Evolutionary conservation across 495 filamentous ascomycete genomes (phyloP).

Genomic region (Lasiosphaeria miniovina): DNA sequence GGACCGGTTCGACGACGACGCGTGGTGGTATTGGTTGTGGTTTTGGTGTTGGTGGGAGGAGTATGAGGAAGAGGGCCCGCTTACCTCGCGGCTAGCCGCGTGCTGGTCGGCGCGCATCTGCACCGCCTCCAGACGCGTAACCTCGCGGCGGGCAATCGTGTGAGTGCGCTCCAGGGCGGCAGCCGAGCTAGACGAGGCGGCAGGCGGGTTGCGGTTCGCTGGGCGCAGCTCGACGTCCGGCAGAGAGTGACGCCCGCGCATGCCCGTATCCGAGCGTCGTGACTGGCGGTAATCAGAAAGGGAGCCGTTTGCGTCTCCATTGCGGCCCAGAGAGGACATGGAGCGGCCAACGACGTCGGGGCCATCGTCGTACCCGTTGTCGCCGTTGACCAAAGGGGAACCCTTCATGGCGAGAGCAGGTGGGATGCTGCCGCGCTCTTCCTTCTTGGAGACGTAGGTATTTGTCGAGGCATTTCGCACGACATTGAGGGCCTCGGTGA

Average conservation of each 20-base stretch:
- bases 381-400: conserved; percentile 13
- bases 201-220: conserved; percentile 26
- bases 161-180: conserved; percentile 39
- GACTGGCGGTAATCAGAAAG: conserved; percentile 29
- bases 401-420: conserved; percentile 22
- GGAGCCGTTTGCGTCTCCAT: neutral
- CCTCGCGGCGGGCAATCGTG: conserved; percentile 38
- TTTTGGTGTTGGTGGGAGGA: neutral
- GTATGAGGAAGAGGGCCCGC: conserved; percentile 3
- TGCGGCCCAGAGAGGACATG: neutral
- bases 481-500: conserved; percentile 44
- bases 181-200: neutral
- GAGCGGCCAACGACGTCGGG: conserved; percentile 14
- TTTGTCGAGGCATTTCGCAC: conserved; percentile 28
- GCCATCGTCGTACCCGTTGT: conserved; percentile 13
- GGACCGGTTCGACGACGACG: conserved; percentile 19
- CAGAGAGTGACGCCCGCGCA: conserved; percentile 26
- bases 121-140: conserved; percentile 42
- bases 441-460: conserved; percentile 11
- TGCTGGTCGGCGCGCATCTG: conserved; percentile 38
- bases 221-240: conserved; percentile 30
- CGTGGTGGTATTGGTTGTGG: neutral
- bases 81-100: conserved; percentile 30
- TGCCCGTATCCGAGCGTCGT: conserved; percentile 24
- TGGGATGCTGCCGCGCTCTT: conserved; percentile 4